Evolutionary conservation across 2,329 filamentous ascomycete species (phyloP), one percentile per base, ranked within the genome.

Genomic region (Plenodomus tracheiphilus): DNA sequence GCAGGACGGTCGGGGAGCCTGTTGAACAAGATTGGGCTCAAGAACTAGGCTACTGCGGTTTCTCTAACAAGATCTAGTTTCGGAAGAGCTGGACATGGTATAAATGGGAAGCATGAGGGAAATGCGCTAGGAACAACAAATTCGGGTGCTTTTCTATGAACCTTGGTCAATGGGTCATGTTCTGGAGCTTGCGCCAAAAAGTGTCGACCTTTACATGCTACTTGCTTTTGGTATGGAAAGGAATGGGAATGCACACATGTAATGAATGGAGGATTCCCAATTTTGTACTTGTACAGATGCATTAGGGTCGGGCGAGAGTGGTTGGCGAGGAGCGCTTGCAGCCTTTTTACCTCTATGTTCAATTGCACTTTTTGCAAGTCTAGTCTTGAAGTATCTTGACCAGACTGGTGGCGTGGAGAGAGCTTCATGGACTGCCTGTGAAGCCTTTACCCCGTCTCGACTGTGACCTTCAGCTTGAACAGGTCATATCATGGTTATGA

Each of bases 11-110:
- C 68, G 39, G 72, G 73, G 39, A 73, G 73, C 55, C 72, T 84
- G 44, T 65, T 83, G 50, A 76, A 73, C 72, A 82, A 81, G 72
- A 72, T 85, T 53, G 80, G 81, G 40, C 69, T 84, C 51, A 76
- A 75, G 68, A 79, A 78, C 66, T 79, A 79, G 62, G 37, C 20
- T 6, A 9, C 13, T 10, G 22, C 20, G 28, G 9, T 35, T 16
- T 20, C 47, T 45, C 15, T 19, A 28, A 15, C 28, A 28, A 18
- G 37, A 34, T 28, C 41, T 46, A 32, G 35, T 40, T 21, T 25
- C 46, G 30, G 20, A 25, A 18, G 39, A 19, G 35, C 28, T 32
- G 13, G 28, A 32, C 28, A 32, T 32, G 28, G 13, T 6, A 32
- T 10, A 4, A 15, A 32, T 32, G 28, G 28, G 28, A 11, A 11